Evolutionary conservation across 257 asterid genomes (phyloP).

Genomic region (Prunella vulgaris): DNA sequence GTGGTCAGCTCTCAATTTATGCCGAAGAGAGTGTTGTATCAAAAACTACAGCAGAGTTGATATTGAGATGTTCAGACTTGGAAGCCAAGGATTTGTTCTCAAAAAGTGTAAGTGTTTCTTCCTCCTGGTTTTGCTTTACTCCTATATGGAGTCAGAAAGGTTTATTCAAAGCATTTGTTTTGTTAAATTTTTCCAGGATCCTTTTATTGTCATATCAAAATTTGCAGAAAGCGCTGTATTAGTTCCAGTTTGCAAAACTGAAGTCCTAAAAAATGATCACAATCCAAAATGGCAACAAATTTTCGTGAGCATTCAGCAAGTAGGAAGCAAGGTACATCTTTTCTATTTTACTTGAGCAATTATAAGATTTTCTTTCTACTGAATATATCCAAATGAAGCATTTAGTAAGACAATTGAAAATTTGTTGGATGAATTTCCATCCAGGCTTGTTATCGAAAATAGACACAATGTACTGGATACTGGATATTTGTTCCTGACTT

Average conservation of each 20-base stretch:
- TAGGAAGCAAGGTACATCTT: slow-evolving; percentile 87
- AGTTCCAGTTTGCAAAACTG: slow-evolving; percentile 95
- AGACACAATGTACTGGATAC: slow-evolving; percentile 1
- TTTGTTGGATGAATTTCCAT: slow-evolving; percentile 10
- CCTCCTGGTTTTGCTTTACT: slow-evolving; percentile 4
- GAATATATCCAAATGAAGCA: neutral
- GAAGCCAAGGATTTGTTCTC: slow-evolving; percentile 92
- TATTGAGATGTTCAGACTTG: slow-evolving; percentile 79
- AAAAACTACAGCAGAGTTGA: slow-evolving; percentile 77
- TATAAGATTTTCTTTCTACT: slow-evolving; percentile 8
- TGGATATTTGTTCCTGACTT: slow-evolving; percentile 10
- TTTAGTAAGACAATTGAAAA: neutral
- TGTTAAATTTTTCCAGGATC: slow-evolving; percentile 65
- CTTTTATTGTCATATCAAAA: slow-evolving; percentile 82
- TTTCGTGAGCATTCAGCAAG: slow-evolving; percentile 76
- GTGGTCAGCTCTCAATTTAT: slow-evolving; percentile 63
- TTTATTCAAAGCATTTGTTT: slow-evolving; percentile 22
- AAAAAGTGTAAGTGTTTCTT: slow-evolving; percentile 64
- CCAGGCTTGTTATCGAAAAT: slow-evolving; percentile 16
- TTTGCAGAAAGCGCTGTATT: slow-evolving; percentile 57
- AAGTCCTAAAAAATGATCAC: slow-evolving; percentile 80
- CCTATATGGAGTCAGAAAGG: slow-evolving; percentile 22
- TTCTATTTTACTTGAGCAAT: slow-evolving; percentile 18
- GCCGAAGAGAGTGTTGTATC: slow-evolving; percentile 87
- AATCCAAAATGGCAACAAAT: slow-evolving; percentile 81